Conservation (phyloP, 306 rosid species). For the Datisca glomerata region DNA sequence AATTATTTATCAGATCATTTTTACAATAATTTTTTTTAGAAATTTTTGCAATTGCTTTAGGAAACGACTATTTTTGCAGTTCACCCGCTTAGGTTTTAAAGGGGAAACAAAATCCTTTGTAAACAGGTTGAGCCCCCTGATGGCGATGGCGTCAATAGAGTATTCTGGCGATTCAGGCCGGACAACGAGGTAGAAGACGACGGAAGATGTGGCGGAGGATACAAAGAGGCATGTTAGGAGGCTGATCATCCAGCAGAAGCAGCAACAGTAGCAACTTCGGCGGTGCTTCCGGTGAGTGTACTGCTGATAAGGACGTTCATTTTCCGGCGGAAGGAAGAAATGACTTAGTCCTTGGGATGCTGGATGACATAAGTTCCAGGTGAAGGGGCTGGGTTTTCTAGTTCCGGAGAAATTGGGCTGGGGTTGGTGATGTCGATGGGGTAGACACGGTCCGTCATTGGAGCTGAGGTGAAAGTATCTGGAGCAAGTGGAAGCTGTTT, state of each 20-base stretch:
- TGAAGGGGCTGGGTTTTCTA: conserved; percentile 31
- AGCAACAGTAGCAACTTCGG: conserved; percentile 21
- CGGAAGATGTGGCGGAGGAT: conserved; percentile 31
- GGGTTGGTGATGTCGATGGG: conserved; percentile 31
- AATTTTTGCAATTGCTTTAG: too few species aligned
- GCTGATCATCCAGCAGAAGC: conserved; percentile 35
- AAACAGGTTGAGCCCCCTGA: conserved; percentile 39
- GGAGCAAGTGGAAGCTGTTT: too few species aligned
- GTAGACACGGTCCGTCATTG: conserved; percentile 67
- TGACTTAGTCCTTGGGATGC: conserved; percentile 68
- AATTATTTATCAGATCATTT: too few species aligned
- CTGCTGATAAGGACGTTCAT: conserved; percentile 31
- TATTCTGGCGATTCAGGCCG: conserved; percentile 42
- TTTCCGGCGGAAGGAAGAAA: conserved; percentile 76
- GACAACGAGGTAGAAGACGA: conserved; percentile 42
- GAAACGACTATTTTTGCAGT: too few species aligned
- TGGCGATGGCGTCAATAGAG: conserved; percentile 29
- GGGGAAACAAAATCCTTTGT: too few species aligned
- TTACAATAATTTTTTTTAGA: too few species aligned
- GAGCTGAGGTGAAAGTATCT: too few species aligned
- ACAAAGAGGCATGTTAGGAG: conserved; percentile 16
- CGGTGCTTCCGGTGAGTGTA: conserved; percentile 23
- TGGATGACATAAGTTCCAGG: conserved; percentile 55
- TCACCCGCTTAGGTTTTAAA: too few species aligned
- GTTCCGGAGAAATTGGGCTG: not conserved